A percentile compares a stretch with the other conserved stretches of the same genome.
Conservation (phyloP, 2,329 filamentous ascomycete genomes). For the Corynespora cassiicola region DNA sequence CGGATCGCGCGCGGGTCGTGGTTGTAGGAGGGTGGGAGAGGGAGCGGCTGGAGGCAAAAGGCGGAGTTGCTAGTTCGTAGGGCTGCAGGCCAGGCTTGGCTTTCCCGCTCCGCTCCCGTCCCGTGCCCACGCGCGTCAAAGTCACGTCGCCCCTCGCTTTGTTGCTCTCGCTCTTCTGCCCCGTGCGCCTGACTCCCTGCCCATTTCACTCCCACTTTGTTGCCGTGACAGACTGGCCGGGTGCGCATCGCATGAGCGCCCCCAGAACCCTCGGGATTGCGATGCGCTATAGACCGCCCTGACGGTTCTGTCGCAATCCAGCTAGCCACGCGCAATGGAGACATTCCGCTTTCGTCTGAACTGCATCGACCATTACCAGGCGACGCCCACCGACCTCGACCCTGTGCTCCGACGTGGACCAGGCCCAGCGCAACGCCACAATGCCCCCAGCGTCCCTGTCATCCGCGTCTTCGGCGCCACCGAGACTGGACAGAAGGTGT, state of each 20-base stretch:
- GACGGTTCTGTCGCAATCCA: no score
- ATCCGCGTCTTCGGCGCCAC: conserved; percentile 92
- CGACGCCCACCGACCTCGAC: conserved; percentile 78
- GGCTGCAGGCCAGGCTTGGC: conserved; percentile 38
- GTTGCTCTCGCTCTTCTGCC: conserved; percentile 13
- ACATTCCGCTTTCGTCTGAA: conserved; percentile 91
- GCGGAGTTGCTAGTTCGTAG: conserved; percentile 28
- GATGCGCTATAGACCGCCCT: no score
- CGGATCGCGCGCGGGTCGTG: conserved; percentile 5
- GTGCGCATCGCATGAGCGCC: no score
- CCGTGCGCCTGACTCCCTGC: conserved; percentile 8
- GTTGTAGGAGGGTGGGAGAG: conserved; percentile 8
- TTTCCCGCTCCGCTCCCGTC: no score
- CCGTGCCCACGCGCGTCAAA: conserved; percentile 34
- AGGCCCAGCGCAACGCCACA: conserved; percentile 61
- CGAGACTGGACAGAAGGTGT: conserved; percentile 93
- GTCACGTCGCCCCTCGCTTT: conserved; percentile 12
- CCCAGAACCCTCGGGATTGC: no score
- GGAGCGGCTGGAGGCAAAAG: conserved; percentile 20
- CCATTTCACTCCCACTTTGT: no score
- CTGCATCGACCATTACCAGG: conserved; percentile 94
- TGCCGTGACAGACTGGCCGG: no score
- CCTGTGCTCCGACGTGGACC: conserved; percentile 74
- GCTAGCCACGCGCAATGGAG: conserved; percentile 71
- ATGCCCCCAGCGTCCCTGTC: conserved; percentile 78